A percentile compares a stretch with the other conserved stretches of the same genome.
Evolutionary conservation across 352 stramenopile species (phyloP).

Genomic region (Globisporangium acanthophoron): DNA sequence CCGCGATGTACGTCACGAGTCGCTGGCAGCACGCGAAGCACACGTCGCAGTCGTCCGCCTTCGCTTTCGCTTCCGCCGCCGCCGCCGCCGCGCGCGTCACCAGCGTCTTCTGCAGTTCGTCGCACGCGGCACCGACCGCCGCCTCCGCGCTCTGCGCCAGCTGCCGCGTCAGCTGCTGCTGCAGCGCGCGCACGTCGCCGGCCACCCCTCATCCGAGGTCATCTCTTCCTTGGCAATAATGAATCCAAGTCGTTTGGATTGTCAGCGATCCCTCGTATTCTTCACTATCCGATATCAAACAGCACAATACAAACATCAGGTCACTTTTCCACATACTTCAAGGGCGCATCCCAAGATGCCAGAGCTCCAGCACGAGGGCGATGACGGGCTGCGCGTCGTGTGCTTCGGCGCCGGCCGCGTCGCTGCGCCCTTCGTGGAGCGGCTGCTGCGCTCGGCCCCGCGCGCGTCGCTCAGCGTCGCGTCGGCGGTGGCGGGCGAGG

Average conservation of each 20-base stretch:
- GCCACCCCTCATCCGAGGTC: too few species aligned
- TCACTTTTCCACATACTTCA: too few species aligned
- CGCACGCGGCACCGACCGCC: slow-evolving; percentile 43
- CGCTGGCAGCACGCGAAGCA: slow-evolving; percentile 53
- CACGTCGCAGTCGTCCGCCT: slow-evolving; percentile 37
- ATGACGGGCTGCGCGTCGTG: slow-evolving; percentile 15
- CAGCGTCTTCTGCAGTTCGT: slow-evolving; percentile 13
- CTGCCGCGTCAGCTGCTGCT: slow-evolving; percentile 27
- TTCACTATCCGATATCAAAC: too few species aligned
- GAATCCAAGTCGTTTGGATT: too few species aligned
- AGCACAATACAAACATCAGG: too few species aligned
- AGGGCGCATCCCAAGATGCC: too few species aligned
- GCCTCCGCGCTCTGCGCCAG: slow-evolving; percentile 43
- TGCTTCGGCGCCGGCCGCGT: slow-evolving; percentile 50
- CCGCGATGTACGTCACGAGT: slow-evolving; percentile 54
- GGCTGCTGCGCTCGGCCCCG: slow-evolving; percentile 21
- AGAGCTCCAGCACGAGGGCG: background rate
- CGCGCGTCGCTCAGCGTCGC: slow-evolving; percentile 19
- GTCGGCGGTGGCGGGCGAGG: slow-evolving; percentile 22
- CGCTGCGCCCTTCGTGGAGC: slow-evolving; percentile 29
- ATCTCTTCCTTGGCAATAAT: too few species aligned
- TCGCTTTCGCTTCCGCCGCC: background rate
- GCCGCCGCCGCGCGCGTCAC: slow-evolving; percentile 7
- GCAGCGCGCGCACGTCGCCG: slow-evolving; percentile 2
- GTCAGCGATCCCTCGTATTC: too few species aligned